A percentile compares a stretch with the other conserved stretches of the same genome.
Conservation (phyloP, 1,139 yeast genomes). For the Tardiomyces digboiensis region DNA sequence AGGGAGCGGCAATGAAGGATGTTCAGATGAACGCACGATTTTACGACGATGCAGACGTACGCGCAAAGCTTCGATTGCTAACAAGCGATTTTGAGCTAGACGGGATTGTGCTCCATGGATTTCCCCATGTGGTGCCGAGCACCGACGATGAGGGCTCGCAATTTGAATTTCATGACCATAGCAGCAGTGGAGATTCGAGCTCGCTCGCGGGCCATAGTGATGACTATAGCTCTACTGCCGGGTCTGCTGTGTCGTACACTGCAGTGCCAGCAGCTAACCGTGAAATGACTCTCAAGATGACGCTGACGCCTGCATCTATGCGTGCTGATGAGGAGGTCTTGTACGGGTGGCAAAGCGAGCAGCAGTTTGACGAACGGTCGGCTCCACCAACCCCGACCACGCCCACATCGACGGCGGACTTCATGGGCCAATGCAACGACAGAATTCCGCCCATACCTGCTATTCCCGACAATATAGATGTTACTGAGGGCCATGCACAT, state of each 20-base stretch:
- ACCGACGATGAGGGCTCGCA: no score
- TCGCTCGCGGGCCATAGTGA: background rate
- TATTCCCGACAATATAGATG: constrained; percentile 11
- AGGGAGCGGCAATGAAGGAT: background rate
- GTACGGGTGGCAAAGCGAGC: constrained; percentile 23
- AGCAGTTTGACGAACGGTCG: constrained; percentile 14
- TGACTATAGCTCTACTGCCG: background rate
- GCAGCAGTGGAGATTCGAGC: background rate
- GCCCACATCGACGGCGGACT: background rate
- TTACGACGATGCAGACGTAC: background rate
- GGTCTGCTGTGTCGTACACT: background rate
- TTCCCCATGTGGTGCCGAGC: background rate
- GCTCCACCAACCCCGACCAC: constrained; percentile 6
- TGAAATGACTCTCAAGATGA: constrained; percentile 23
- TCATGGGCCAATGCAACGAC: background rate
- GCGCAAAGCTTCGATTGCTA: background rate
- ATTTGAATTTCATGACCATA: background rate
- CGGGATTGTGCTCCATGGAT: background rate
- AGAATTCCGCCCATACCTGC: background rate
- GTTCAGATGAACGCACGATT: background rate
- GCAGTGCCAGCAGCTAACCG: constrained; percentile 6
- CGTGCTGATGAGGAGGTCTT: constrained; percentile 22
- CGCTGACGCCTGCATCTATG: constrained; percentile 23
- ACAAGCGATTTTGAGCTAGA: background rate
- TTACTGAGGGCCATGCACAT: no score